Evolutionary conservation across 768 basidiomycete species (phyloP).

Genomic region (Russula ochroleuca): DNA sequence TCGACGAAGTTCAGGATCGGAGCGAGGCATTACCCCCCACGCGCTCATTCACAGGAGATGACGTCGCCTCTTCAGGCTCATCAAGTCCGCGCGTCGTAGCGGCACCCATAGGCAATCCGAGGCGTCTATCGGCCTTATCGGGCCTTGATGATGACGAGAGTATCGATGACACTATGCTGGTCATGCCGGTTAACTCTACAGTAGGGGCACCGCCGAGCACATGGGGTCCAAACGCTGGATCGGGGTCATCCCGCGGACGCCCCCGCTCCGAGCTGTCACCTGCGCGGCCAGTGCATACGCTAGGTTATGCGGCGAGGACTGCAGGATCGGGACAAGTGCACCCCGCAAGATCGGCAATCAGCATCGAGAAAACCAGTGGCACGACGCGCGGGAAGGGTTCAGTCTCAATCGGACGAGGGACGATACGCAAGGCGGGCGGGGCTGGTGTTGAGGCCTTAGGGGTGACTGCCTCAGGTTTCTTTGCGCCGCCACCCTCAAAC

Average conservation of each 20-base stretch:
- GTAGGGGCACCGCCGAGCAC: conserved; percentile 37
- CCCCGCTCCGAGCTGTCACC: conserved; percentile 37
- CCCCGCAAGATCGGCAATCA: conserved; percentile 55
- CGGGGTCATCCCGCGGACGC: conserved; percentile 28
- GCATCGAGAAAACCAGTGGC: conserved; percentile 50
- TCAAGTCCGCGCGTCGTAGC: conserved; percentile 18
- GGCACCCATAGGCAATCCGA: conserved; percentile 13
- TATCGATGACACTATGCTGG: conserved; percentile 69
- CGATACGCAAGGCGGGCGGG: conserved; percentile 57
- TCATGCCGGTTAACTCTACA: conserved; percentile 61
- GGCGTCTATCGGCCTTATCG: conserved; percentile 25
- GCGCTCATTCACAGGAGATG: conserved; percentile 22
- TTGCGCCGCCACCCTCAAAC: conserved; percentile 37
- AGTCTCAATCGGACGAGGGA: conserved; percentile 62
- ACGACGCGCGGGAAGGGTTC: conserved; percentile 44
- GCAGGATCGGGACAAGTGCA: conserved; percentile 37
- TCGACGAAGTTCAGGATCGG: conserved; percentile 74
- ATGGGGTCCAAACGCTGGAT: conserved; percentile 32
- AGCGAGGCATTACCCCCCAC: conserved; percentile 49
- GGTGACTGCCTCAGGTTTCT: conserved; percentile 75
- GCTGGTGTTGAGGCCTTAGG: conserved; percentile 73
- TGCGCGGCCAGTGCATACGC: conserved; percentile 39
- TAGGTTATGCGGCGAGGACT: conserved; percentile 30
- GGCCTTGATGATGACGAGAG: conserved; percentile 60
- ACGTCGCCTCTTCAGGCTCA: conserved; percentile 10